Conservation (phyloP, 116 monocot genomes). For the Thalassia testudinum region DNA sequence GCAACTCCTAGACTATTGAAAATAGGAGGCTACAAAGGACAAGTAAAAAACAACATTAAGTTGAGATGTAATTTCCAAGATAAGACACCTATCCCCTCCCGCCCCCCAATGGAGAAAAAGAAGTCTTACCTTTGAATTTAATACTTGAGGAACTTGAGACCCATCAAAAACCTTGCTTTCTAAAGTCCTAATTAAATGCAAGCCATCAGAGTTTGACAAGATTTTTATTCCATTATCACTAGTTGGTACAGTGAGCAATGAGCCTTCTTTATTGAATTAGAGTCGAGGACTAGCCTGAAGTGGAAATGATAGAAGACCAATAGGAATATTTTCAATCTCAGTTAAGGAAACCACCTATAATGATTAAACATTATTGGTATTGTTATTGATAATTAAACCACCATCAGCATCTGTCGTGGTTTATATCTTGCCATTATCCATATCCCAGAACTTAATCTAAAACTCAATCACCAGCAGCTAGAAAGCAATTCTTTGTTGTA, state of each 20-base stretch:
- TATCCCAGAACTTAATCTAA: conserved; percentile 89
- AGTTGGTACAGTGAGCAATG: conserved; percentile 70
- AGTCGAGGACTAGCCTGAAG: conserved; percentile 68
- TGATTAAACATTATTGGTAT: background rate
- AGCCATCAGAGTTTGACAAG: conserved; percentile 74
- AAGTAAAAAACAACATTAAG: no score
- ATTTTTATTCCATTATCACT: conserved; percentile 80
- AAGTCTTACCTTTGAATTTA: conserved; percentile 8
- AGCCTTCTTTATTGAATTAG: conserved; percentile 86
- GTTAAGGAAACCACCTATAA: no score
- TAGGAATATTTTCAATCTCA: background rate
- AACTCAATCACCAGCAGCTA: conserved; percentile 93
- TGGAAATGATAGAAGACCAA: background rate
- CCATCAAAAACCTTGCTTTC: conserved; percentile 66
- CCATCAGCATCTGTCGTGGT: conserved; percentile 60
- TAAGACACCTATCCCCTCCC: no score
- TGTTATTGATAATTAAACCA: conserved; percentile 36
- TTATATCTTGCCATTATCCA: conserved; percentile 57
- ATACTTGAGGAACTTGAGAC: conserved; percentile 22
- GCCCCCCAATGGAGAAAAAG: background rate
- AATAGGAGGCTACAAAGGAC: conserved; percentile 16
- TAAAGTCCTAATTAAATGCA: conserved; percentile 52
- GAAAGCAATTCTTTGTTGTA: conserved; percentile 69
- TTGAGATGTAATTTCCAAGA: no score
- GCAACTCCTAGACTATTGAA: conserved; percentile 25